Evolutionary conservation across 148 eudicot genomes (phyloP), one percentile per base, ranked within the genome.

Genomic region (Silene uniflora): DNA sequence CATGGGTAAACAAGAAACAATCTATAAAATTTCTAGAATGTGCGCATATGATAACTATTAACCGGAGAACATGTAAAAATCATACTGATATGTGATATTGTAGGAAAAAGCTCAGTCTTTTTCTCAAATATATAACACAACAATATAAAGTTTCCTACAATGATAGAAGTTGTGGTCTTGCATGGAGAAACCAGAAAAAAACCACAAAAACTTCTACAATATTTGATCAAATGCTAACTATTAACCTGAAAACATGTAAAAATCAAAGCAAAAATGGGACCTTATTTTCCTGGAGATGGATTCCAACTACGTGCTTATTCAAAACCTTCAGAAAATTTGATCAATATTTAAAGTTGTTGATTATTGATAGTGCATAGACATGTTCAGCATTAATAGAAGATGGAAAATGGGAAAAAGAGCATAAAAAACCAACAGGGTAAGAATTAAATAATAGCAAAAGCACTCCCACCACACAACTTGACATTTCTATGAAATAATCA

Each of bases 331-430:
- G 61, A 58, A 58, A n/a, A 17, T 58, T n/a, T 58, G 61, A n/a
- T 58, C 8, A 58, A 6, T 17, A 58, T 17, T 18, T 16, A 58
- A 58, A 58, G 1, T 17, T 6, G 61, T 58, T 58, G 22, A 17
- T 58, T 17, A 58, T n/a, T 58, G 61, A 58, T 58, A 17, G 22
- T 12, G 61, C 21, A 58, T 17, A 58, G 61, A 58, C 61, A 58
- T 58, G 61, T 17, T 58, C 22, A 58, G 61, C 61, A 58, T 58
- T 58, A 58, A n/a, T 58, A 58, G 61, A 58, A 58, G 19, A 58
- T 58, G 22, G 60, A 55, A 55, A 55, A 5, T 21, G 19, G 60
- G 60, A n/a, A 16, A n/a, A 16, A 58, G 21, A n/a, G 61, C 61
- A 58, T 17, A 58, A 58, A 58, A n/a, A 58, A 58, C 22, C 6